Percentiles rank a stretch among this genome's conserved stretches.
Conservation (phyloP, 768 basidiomycete genomes). For the Auricularia sp. region DNA sequence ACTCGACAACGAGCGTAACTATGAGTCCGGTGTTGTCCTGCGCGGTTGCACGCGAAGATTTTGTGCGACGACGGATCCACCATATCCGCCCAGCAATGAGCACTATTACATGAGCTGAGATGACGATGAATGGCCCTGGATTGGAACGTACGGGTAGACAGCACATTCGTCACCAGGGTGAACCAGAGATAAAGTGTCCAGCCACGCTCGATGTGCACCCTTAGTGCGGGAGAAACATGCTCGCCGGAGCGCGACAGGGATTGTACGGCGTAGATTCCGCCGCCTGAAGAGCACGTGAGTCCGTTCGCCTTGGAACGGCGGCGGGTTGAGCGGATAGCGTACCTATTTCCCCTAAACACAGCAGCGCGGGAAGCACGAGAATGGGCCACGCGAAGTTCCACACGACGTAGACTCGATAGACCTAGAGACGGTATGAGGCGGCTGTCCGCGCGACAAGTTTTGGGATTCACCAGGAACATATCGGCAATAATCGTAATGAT, state of each 20-base stretch:
- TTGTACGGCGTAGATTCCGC: background rate
- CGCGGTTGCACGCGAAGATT: background rate
- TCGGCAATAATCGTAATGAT: background rate
- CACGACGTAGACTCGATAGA: constrained; percentile 27
- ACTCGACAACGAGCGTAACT: background rate
- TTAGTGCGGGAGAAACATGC: background rate
- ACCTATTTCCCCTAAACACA: constrained; percentile 24
- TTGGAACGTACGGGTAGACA: background rate
- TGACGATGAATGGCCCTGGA: background rate
- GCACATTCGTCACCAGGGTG: background rate
- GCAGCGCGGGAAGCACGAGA: constrained; percentile 19
- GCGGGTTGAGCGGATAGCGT: background rate
- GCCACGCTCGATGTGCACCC: background rate
- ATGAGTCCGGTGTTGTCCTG: background rate
- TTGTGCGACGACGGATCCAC: background rate
- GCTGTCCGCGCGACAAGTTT: too few species aligned
- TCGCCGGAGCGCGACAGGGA: background rate
- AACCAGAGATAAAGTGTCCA: background rate
- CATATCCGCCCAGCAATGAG: background rate
- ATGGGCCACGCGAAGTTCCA: constrained; percentile 24
- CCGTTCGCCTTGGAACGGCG: too few species aligned
- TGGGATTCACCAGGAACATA: background rate
- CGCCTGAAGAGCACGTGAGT: too few species aligned
- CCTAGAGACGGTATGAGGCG: constrained; percentile 10
- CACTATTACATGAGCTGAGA: background rate